Conservation (phyloP, 1,139 yeast species). For the Protomyces arabidopsidicola region DNA sequence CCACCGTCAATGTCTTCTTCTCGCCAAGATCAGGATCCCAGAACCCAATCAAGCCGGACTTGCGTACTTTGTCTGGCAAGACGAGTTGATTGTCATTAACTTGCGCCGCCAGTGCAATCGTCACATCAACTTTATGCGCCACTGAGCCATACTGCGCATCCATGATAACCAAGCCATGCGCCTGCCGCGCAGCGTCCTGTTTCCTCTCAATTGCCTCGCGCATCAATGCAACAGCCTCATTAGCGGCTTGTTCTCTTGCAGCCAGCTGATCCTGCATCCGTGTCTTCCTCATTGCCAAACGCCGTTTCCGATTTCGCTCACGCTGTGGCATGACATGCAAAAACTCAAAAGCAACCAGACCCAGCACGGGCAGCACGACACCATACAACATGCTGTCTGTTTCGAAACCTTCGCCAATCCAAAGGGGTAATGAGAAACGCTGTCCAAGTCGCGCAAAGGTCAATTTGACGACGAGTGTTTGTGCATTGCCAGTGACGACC, state of each 20-base stretch:
- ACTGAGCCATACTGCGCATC: conserved; percentile 13
- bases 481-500: conserved; percentile 15
- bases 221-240: conserved; percentile 20
- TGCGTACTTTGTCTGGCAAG: conserved; percentile 8
- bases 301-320: background rate
- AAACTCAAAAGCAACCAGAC: conserved; percentile 22
- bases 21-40: conserved; percentile 31
- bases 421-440: conserved; percentile 20
- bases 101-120: conserved; percentile 28
- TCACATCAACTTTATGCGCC: conserved; percentile 24
- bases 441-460: conserved; percentile 27
- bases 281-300: conserved; percentile 5
- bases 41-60: conserved; percentile 18
- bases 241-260: conserved; percentile 15
- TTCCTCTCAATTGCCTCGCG: conserved; percentile 11
- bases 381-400: conserved; percentile 25
- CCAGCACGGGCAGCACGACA: conserved; percentile 18
- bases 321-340: conserved; percentile 20
- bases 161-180: conserved; percentile 3
- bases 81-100: conserved; percentile 26
- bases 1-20: conserved; percentile 24
- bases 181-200: conserved; percentile 8
- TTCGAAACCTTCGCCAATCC: conserved; percentile 24
- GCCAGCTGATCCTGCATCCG: conserved; percentile 10
- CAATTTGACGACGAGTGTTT: conserved; percentile 11